These are phyloP conservation scores for Anthoceros angustus DNA, from an alignment of 225 moss, liverwort and hornwort species.

Conservation along the genomic window DNA sequence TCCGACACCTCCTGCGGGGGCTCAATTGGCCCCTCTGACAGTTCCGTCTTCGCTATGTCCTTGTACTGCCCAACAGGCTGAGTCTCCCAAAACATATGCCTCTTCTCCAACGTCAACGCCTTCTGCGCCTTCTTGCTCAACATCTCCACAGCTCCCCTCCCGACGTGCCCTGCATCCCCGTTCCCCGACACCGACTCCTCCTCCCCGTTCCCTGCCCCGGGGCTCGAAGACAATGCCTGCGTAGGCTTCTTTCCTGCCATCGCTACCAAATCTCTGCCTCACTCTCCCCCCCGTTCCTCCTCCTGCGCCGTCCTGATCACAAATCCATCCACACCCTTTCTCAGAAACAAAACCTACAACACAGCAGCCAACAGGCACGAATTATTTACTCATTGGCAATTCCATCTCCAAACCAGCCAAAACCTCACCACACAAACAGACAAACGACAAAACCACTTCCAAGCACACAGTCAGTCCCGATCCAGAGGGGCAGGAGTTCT, in stretches of 20 bases:
- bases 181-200: constrained; percentile 15
- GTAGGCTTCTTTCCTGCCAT: constrained; percentile 4
- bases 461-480: too few relatives aligned
- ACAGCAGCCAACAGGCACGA: too few relatives aligned
- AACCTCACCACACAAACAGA: too few relatives aligned
- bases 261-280: background rate
- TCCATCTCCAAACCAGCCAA: too few relatives aligned
- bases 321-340: too few relatives aligned
- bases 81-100: constrained; percentile 90
- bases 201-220: background rate
- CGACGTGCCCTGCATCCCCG: constrained; percentile 14
- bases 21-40: constrained; percentile 62
- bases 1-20: constrained; percentile 42
- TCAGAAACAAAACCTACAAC: too few relatives aligned
- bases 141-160: constrained; percentile 22
- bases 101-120: constrained; percentile 36
- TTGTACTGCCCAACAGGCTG: constrained; percentile 76
- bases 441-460: too few relatives aligned
- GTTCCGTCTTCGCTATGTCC: constrained; percentile 32
- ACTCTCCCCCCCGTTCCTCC: too few relatives aligned
- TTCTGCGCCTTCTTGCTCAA: constrained; percentile 47
- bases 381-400: too few relatives aligned
- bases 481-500: too few relatives aligned
- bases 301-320: too few relatives aligned
- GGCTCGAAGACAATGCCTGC: background rate